A percentile compares a stretch with the other conserved stretches of the same genome.
phyloP scores from a whole-genome alignment of 2,329 filamentous ascomycete genomes.

The Sporothrix schenckii region DNA sequence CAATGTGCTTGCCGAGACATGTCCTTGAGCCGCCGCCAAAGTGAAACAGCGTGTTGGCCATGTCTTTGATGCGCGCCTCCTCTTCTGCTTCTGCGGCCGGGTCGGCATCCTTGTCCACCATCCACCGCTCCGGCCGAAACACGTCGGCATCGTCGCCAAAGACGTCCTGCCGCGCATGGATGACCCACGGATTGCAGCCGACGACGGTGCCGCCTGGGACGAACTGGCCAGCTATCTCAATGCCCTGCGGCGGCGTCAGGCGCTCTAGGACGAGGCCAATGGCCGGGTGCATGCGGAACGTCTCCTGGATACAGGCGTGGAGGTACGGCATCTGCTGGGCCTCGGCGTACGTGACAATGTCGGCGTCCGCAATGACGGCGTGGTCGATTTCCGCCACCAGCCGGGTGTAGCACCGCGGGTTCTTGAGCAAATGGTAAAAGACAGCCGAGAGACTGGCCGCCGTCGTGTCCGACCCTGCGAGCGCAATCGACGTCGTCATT shows the following conservation, averaged over 20 bases:
- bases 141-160: slow-evolving; percentile 44
- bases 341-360: slow-evolving; percentile 18
- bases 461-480: slow-evolving; percentile 40
- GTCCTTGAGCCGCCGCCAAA: slow-evolving; percentile 42
- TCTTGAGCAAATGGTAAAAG: slow-evolving; percentile 38
- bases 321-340: slow-evolving; percentile 49
- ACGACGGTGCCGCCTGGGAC: slow-evolving; percentile 44
- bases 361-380: background rate
- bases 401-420: background rate
- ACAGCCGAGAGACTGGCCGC: slow-evolving; percentile 37
- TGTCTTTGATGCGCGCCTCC: slow-evolving; percentile 28
- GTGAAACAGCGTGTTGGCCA: slow-evolving; percentile 12
- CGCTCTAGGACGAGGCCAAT: slow-evolving; percentile 28
- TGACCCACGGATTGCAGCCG: slow-evolving; percentile 46
- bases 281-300: slow-evolving; percentile 49
- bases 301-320: slow-evolving; percentile 54
- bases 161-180: slow-evolving; percentile 42
- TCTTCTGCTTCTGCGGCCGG: slow-evolving; percentile 42
- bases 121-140: slow-evolving; percentile 51
- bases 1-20: slow-evolving; percentile 51
- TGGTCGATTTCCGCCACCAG: slow-evolving; percentile 25
- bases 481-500: slow-evolving; percentile 43
- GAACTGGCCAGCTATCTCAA: slow-evolving; percentile 36
- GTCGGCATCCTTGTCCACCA: slow-evolving; percentile 37
- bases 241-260: slow-evolving; percentile 20